Base-by-base conservation (phyloP, 2,329 filamentous ascomycete species). In the Pezicula rhizophila region DNA sequence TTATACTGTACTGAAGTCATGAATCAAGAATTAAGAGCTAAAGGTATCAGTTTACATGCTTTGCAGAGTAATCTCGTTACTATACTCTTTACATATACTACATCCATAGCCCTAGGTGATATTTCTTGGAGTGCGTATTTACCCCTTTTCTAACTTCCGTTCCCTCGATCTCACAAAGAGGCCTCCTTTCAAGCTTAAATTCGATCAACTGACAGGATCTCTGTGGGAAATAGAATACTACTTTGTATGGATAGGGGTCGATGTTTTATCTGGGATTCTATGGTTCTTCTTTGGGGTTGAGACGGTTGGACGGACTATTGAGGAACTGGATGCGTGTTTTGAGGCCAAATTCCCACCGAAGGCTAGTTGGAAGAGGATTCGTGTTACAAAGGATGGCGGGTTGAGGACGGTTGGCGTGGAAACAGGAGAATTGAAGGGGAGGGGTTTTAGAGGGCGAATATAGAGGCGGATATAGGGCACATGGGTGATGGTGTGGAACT, bases 21-120 rank as follows among this genome's bases (percentile, higher is more conserved):
- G 17, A 65, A 67, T 8, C 73, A 72, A 51, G 70, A 73, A 51
- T 68, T 64, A 2, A 59, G 71, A 4, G 71, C 71, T 2, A 75
- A 74, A 52, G 71, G 71, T 2, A 73, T 74, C 66, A 70, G 68
- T 6, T 66, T 73, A 53, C 72, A 72, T 53, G 71, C 72, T 42
- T 66, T 74, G 49, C 68, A 67, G 57, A 69, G 71, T 46, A 73
- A 73, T 45, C 60, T 72, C 46, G 69, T 69, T 3, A 53, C 49
- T 5, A 53, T 53, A 3, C 41, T 53, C n/a, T 51, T 52, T 38
- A 49, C 48, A 7, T 51, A 55, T 20, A 52, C 46, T 11, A 55
- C 53, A 5, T 45, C 42, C 33, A 55, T 53, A 38, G 53, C 51
- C 5, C 26, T 50, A n/a, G 45, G 51, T 6, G 51, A 53, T 47